Base-by-base conservation (phyloP, 2,329 filamentous ascomycete genomes). In the Neurospora sp. region DNA sequence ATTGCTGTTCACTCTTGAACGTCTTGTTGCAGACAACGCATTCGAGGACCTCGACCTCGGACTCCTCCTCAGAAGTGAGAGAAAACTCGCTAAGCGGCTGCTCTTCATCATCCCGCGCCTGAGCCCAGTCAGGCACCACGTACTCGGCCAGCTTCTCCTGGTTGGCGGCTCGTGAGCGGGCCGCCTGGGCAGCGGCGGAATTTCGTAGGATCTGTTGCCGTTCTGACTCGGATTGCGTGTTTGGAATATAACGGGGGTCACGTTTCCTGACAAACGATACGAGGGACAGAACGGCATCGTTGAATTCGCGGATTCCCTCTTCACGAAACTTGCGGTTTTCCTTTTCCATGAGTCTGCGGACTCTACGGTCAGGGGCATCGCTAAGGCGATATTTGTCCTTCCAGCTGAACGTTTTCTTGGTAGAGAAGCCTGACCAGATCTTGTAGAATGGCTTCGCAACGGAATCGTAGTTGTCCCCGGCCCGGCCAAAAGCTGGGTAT, bases 1-100 rank as follows among this genome's bases (percentile, higher is more conserved):
- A 93, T 77, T 98, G 95, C 74, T 93, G 93, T 78, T 97, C 92
- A 76, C 94, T 98, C 80, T 97, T 88, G 81, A 98, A 99, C 0
- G 81, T 85, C 74, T 91, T 93, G 74, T 89, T 86, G 79, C 96
- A 98, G 4, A 89, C 87, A 2, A 91, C 86, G 77, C 96, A 98
- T 75, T 90, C 90, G 68, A 92, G 86, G 38, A 88, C 82, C 73
- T 90, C 86, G 3, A 85, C 78, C 72, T 87, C 86, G 1, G 83
- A 84, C 68, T 83, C 84, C n/a, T 84, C 82, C 36, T 87, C 86
- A 13, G 86, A 76, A 33, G 52, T 33, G 39, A 72, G 81, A 7
- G 80, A 92, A 79, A 95, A 96, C 72, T 85, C 78, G 75, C 79
- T 78, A 7, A 80, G 75, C n/a, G 76, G 78, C 7, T 76, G 78